phyloP scores from a whole-genome alignment of 2,329 filamentous ascomycete species.

The Penicillium sp. region DNA sequence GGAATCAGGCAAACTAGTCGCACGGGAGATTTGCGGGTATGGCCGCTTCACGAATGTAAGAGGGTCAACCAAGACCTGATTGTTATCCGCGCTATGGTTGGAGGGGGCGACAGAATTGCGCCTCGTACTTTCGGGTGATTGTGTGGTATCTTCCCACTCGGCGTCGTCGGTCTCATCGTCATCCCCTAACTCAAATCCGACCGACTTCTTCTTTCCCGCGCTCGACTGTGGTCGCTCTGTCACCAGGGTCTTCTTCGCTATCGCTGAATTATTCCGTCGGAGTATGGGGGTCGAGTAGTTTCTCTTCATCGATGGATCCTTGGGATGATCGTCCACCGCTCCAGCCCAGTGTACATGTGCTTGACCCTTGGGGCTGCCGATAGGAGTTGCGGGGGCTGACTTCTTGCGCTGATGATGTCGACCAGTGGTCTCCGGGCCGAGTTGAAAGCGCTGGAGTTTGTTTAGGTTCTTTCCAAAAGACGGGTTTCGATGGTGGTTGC shows the following conservation, averaged over 20 bases:
- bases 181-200: slow-evolving; percentile 51
- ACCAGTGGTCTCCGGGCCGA: slow-evolving; percentile 36
- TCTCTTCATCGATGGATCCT: slow-evolving; percentile 47
- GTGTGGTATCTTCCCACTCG: slow-evolving; percentile 55
- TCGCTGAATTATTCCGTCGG: slow-evolving; percentile 43
- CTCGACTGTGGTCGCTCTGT: slow-evolving; percentile 40
- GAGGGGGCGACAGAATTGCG: slow-evolving; percentile 48
- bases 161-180: slow-evolving; percentile 50
- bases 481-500: slow-evolving; percentile 47
- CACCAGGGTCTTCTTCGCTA: slow-evolving; percentile 45
- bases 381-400: slow-evolving; percentile 49
- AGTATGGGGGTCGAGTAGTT: slow-evolving; percentile 51
- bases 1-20: slow-evolving; percentile 45
- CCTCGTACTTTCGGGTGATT: slow-evolving; percentile 52
- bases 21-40: slow-evolving; percentile 44
- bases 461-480: slow-evolving; percentile 51
- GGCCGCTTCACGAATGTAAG: slow-evolving; percentile 48
- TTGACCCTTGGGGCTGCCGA: slow-evolving; percentile 45
- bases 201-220: slow-evolving; percentile 50
- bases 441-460: slow-evolving; percentile 47
- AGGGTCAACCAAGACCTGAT: slow-evolving; percentile 42
- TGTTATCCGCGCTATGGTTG: slow-evolving; percentile 41
- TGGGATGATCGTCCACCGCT: slow-evolving; percentile 41
- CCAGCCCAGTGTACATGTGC: slow-evolving; percentile 49
- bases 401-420: slow-evolving; percentile 52